Conservation (phyloP, 176 grass and related monocot genomes). For the Aegilops speltoides region DNA sequence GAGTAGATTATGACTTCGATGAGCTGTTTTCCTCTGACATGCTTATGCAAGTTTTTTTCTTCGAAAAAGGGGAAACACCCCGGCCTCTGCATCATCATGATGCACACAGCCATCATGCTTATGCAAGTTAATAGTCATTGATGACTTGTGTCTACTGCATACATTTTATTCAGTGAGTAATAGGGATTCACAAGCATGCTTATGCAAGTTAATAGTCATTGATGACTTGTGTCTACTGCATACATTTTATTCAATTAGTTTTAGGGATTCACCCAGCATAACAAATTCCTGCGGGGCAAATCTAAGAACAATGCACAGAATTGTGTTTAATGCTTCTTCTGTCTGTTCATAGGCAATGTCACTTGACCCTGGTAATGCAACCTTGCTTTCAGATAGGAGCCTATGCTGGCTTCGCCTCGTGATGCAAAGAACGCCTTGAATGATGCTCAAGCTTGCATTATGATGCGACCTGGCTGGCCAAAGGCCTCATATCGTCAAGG, state of each 20-base stretch:
- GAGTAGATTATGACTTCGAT: too few species aligned
- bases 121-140: background rate
- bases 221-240: background rate
- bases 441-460: conserved; percentile 35
- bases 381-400: conserved; percentile 39
- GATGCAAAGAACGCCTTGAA: conserved; percentile 7
- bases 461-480: conserved; percentile 32
- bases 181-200: background rate
- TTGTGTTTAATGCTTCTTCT: background rate
- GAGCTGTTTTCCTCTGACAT: background rate
- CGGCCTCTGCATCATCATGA: too few species aligned
- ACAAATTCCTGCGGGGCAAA: background rate
- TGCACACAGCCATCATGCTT: background rate
- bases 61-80: too few species aligned
- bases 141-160: background rate
- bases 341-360: conserved; percentile 15
- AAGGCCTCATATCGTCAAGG: conserved; percentile 47
- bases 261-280: background rate
- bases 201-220: background rate
- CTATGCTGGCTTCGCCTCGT: conserved; percentile 30
- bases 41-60: background rate
- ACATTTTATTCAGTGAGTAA: background rate
- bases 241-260: background rate
- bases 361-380: conserved; percentile 28
- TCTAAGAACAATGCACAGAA: background rate